Evolutionary conservation across 2,329 filamentous ascomycete genomes (phyloP), one percentile per base, ranked within the genome.

Genomic region (Trichoderma brevicompactum): DNA sequence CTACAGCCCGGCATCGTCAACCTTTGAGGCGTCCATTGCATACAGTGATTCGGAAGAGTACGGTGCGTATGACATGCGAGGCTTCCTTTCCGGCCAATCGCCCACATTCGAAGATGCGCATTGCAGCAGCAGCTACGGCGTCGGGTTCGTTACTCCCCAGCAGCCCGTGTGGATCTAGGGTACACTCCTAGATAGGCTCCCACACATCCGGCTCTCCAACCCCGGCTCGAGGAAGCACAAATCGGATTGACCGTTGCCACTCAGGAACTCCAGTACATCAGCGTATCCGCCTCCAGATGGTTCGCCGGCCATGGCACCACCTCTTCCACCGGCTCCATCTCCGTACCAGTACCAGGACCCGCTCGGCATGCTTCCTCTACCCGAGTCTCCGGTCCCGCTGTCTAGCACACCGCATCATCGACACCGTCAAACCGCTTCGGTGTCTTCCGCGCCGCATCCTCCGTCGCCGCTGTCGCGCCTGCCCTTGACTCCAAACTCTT

Each of bases 1-100:
- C 65, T 88, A 87, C 73, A 89, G 86, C 73, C 87, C 87, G 59
- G 84, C 86, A 23, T 87, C 86, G 36, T 89, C 87, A 66, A 87
- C 83, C 17, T 87, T 85, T 73, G 83, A 87, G 74, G 79, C 85
- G n/a, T 88, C 87, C 34, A 79, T 87, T 67, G 80, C 83, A 36
- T 89, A 87, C 77, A 89, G 86, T 77, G 87, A 89, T 71, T 80
- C 82, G 53, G 86, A 88, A 65, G 86, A 88, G 68, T 84, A 80
- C 68, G 75, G 76, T 66, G 75, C 81, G 50, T 86, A 79, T 74
- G 83, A 85, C 70, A 74, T 83, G 74, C 73, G 72, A 67, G 73
- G 72, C 71, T 75, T 77, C 75, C 70, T 81, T 77, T 72, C 79
- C 70, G 77, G 79, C 69, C 79, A 80, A 74, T 79, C 80, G 67